Conservation (phyloP, 768 basidiomycete genomes). For the Hygrocybe punicea region DNA sequence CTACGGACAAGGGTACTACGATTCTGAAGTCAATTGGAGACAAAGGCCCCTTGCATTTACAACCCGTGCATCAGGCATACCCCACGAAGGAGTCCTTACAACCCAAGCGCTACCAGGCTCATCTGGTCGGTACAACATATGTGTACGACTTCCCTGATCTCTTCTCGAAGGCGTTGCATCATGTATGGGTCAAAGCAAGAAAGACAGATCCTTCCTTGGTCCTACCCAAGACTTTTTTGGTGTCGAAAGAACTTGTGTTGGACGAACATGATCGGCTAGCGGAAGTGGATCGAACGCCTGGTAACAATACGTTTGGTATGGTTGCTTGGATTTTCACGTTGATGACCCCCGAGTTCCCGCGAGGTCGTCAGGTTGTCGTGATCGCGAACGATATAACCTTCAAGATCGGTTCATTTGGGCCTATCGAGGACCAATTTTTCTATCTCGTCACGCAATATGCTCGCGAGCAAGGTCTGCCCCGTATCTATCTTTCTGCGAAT, state of each 20-base stretch:
- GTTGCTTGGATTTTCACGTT: conserved; percentile 96
- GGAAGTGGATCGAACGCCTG: conserved; percentile 89
- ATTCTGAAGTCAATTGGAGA: conserved; percentile 98
- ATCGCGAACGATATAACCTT: conserved; percentile 98
- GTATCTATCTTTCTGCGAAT: conserved; percentile 98
- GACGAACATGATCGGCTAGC: conserved; percentile 90
- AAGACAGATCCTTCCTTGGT: conserved; percentile 60
- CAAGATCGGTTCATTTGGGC: conserved; percentile 98
- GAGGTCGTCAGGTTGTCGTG: conserved; percentile 82
- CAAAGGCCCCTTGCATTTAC: conserved; percentile 93
- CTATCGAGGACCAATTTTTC: conserved; percentile 94
- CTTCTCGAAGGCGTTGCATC: conserved; percentile 94
- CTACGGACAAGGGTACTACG: conserved; percentile 90
- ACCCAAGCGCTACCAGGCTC: conserved; percentile 98
- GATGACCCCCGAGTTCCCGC: conserved; percentile 86
- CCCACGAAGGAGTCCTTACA: conserved; percentile 97
- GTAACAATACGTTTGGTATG: conserved; percentile 96
- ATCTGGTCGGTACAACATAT: conserved; percentile 96
- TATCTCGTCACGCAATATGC: conserved; percentile 93
- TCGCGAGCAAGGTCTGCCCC: conserved; percentile 80
- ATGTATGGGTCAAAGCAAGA: conserved; percentile 81
- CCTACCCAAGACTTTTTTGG: conserved; percentile 73
- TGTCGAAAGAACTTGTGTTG: conserved; percentile 85
- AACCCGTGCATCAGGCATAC: conserved; percentile 90
- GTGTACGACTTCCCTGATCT: conserved; percentile 99